These are phyloP conservation scores for Pythium rishiriense DNA, from an alignment of 352 stramenopile species.

Conservation along the genomic window DNA sequence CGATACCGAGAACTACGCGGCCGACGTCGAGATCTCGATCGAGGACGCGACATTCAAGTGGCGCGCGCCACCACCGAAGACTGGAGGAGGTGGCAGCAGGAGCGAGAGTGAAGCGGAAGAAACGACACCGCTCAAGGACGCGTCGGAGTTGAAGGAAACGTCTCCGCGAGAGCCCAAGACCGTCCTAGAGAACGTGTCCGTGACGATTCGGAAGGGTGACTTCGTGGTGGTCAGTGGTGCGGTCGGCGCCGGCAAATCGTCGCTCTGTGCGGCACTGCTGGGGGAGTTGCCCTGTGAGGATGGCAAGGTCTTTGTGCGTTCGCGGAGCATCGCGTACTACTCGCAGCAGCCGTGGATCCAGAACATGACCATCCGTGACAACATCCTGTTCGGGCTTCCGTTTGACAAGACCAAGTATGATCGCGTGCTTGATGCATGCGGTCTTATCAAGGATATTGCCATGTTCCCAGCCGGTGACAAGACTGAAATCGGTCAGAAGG, in stretches of 20 bases:
- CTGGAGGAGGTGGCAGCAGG: background rate
- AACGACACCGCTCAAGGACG: background rate
- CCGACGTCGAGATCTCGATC: constrained; percentile 9
- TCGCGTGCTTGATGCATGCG: constrained; percentile 71
- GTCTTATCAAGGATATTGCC: constrained; percentile 82
- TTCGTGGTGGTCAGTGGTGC: constrained; percentile 48
- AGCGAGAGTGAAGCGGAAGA: background rate
- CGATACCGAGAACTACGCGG: constrained; percentile 3
- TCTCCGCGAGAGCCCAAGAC: background rate
- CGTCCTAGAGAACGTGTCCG: constrained; percentile 47
- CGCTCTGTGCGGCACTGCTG: constrained; percentile 40
- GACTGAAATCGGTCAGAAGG: constrained; percentile 96
- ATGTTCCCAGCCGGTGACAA: constrained; percentile 85
- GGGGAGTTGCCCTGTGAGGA: constrained; percentile 75
- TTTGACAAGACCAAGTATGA: constrained; percentile 56
- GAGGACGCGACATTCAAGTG: constrained; percentile 5
- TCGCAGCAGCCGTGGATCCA: constrained; percentile 94
- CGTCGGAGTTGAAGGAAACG: background rate
- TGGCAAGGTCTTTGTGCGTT: constrained; percentile 43
- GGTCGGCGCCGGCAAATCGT: constrained; percentile 53
- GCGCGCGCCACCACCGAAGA: constrained; percentile 5
- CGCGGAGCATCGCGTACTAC: constrained; percentile 53
- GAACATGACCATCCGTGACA: constrained; percentile 92
- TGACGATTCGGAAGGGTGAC: constrained; percentile 36
- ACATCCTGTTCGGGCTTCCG: constrained; percentile 92